A percentile compares a stretch with the other conserved stretches of the same genome.
These are phyloP conservation scores for Postia placenta DNA, from an alignment of 768 basidiomycete genomes.

Conservation along the genomic window DNA sequence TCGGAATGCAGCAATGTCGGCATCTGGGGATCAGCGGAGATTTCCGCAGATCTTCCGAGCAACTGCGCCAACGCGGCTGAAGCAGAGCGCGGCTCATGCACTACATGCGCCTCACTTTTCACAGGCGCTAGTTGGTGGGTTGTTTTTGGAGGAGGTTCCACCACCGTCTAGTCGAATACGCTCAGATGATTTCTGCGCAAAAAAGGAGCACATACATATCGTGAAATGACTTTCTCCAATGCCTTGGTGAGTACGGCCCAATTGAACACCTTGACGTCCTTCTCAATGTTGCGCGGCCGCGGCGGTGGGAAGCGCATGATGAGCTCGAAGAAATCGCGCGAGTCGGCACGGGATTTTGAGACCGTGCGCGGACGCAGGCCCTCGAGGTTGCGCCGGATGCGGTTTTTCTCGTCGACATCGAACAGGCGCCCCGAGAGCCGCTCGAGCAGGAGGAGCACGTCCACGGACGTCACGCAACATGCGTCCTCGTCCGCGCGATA, in stretches of 20 bases:
- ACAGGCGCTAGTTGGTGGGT: background rate
- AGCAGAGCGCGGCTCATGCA: background rate
- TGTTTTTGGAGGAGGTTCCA: background rate
- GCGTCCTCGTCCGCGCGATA: conserved; percentile 70
- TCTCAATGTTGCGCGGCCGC: conserved; percentile 94
- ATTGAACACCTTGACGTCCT: conserved; percentile 87
- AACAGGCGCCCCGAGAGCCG: conserved; percentile 60
- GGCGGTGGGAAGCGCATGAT: conserved; percentile 97
- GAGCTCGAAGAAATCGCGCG: conserved; percentile 84
- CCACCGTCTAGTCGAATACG: no score
- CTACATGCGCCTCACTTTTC: background rate
- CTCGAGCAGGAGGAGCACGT: conserved; percentile 70
- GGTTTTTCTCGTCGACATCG: conserved; percentile 23
- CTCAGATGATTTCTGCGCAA: no score
- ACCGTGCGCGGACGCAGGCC: conserved; percentile 88
- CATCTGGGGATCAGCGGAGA: background rate
- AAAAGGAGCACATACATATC: conserved; percentile 56
- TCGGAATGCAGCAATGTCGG: background rate
- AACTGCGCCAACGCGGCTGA: background rate
- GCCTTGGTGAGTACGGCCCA: conserved; percentile 70
- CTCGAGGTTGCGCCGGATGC: conserved; percentile 43
- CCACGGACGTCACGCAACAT: conserved; percentile 76
- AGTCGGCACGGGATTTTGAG: conserved; percentile 75
- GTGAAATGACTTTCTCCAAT: conserved; percentile 72
- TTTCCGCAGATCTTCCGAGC: background rate